Evolutionary conservation across 129 eudicot genomes (phyloP).

Genomic region (Arctium minus): DNA sequence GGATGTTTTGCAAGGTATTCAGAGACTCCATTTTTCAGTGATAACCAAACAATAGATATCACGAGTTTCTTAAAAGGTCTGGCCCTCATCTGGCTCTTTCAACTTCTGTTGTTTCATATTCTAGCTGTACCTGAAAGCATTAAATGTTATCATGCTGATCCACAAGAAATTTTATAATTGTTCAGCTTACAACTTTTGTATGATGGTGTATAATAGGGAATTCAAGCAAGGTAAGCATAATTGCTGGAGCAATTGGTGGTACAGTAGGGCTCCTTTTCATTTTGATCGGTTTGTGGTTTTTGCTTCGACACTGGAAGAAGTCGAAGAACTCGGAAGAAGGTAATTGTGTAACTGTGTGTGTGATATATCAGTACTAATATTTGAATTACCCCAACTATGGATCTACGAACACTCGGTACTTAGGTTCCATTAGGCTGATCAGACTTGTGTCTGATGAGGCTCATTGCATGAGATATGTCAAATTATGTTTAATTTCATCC

Average conservation of each 20-base stretch:
- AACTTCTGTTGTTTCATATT: background rate
- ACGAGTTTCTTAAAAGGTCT: slow-evolving; percentile 45
- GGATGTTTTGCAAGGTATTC: slow-evolving; percentile 76
- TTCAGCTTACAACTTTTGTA: background rate
- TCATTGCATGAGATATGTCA: background rate
- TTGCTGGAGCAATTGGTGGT: slow-evolving; percentile 59
- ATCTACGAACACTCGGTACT: background rate
- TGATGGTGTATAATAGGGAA: slow-evolving; percentile 27
- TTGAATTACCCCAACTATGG: background rate
- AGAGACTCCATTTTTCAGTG: slow-evolving; percentile 41
- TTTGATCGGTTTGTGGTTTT: slow-evolving; percentile 10
- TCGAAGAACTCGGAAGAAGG: slow-evolving; percentile 40
- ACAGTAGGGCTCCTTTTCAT: slow-evolving; percentile 18
- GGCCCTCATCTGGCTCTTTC: background rate
- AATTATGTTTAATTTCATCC: background rate
- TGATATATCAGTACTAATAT: background rate
- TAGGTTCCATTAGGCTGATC: background rate
- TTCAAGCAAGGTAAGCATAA: slow-evolving; percentile 46
- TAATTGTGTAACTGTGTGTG: slow-evolving; percentile 4
- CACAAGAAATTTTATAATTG: background rate
- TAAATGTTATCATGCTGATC: background rate
- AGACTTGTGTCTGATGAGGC: background rate
- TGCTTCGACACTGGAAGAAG: slow-evolving; percentile 30
- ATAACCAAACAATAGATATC: slow-evolving; percentile 53
- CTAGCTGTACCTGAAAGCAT: background rate